Base-by-base conservation (phyloP, 2,329 filamentous ascomycete species). In the Pyrenochaeta sp. region DNA sequence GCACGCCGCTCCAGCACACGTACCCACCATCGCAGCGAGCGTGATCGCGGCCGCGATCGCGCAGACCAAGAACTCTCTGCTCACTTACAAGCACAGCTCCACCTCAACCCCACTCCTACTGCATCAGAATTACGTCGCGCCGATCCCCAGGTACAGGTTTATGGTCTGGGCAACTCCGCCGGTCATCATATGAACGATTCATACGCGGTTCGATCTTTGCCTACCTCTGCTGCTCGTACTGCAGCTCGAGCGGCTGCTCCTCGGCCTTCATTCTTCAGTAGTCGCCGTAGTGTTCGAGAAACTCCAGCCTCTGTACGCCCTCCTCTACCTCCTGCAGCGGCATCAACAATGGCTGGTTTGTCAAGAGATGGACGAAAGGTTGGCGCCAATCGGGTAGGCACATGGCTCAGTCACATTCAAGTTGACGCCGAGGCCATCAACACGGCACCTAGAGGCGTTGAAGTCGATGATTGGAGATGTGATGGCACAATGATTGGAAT, bases 171-270 rank as follows among this genome's bases (percentile, higher is more conserved):
- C 18, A 86, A 86, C 54, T 77, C 81, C 11, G 78, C 79, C 1
- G 79, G 77, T 12, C 85, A 88, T 63, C 85, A 86, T 64, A 82
- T 87, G 80, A 87, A 87, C 52, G 84, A 88, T 10, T 71, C 71
- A 4, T 77, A 75, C 51, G 58, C 71, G 7, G 61, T 74, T 43
- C 72, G 70, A 17, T 69, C 71, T 31, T 41, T 70, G 20, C 67
- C 71, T 15, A 63, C 61, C 15, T 56, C 68, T 7, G 64, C 67
- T 41, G 62, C 67, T 10, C 67, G 71, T 41, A 64, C 67, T 17
- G 66, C 67, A n/a, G 47, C 60, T 14, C 68, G 66, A 20, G 51
- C 55, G 39, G 60, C 69, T 27, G 51, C 60, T 36, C 63, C 66
- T 12, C 58, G 63, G 21, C 54, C 61, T 18, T 61, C 64, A 0